phyloP scores from a whole-genome alignment of 1,284 basidiomycete genomes.

The Austropuccinia psidii region DNA sequence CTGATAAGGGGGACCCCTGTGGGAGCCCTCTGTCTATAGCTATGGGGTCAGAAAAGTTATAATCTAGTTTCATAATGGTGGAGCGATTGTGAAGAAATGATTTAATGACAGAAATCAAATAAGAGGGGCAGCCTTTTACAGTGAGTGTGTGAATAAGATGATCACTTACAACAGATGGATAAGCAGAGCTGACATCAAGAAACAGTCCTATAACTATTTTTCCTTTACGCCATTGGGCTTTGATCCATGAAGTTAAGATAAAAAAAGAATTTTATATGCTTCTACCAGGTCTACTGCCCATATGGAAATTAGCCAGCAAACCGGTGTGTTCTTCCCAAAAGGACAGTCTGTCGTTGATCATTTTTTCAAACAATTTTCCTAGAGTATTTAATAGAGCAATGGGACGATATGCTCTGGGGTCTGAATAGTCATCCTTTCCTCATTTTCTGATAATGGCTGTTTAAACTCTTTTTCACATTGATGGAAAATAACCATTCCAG shows the following conservation, averaged over 20 bases:
- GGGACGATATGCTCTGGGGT: neutral
- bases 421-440: neutral
- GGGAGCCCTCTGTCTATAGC: neutral
- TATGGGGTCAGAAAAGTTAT: neutral
- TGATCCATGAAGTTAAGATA: neutral
- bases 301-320: neutral
- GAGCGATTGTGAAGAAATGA: neutral
- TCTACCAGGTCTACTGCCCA: neutral
- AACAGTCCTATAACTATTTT: neutral
- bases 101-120: neutral
- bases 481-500: neutral
- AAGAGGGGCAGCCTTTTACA: neutral
- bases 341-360: neutral
- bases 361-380: conserved; percentile 18
- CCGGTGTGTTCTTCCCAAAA: neutral
- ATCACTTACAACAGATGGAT: conserved; percentile 2
- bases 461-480: neutral
- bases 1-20: conserved; percentile 1
- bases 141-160: neutral
- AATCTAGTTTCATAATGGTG: neutral
- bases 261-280: neutral
- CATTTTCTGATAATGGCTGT: conserved; percentile 14
- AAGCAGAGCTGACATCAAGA: conserved; percentile 14
- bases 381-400: neutral
- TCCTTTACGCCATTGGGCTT: neutral